Evolutionary conservation across 1,139 yeast genomes (phyloP).

Genomic region (Yamadazyma sp.): DNA sequence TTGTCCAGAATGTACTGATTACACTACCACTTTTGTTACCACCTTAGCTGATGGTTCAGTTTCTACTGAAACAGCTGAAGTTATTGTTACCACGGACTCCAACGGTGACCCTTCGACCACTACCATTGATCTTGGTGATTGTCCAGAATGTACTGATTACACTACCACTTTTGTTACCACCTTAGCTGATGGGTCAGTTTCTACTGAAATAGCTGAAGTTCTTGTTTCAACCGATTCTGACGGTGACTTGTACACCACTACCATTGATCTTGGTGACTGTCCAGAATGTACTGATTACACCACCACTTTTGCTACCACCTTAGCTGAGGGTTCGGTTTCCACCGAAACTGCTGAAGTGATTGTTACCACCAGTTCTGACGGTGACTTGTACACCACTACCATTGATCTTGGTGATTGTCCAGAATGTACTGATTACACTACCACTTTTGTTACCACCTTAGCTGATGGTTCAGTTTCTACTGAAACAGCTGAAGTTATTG

Average conservation of each 20-base stretch:
- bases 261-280: slow-evolving; percentile 11
- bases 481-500: slow-evolving; percentile 10
- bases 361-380: slow-evolving; percentile 11
- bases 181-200: slow-evolving; percentile 5
- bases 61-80: no score
- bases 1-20: slow-evolving; percentile 7
- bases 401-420: slow-evolving; percentile 14
- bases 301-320: slow-evolving; percentile 8
- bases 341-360: slow-evolving; percentile 6
- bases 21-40: no score
- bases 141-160: slow-evolving; percentile 10
- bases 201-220: slow-evolving; percentile 9
- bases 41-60: no score
- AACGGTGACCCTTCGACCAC: background rate
- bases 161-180: slow-evolving; percentile 14
- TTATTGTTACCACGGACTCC: no score
- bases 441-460: slow-evolving; percentile 8
- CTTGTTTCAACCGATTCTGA: slow-evolving; percentile 13
- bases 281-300: slow-evolving; percentile 14
- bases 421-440: slow-evolving; percentile 10
- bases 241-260: slow-evolving; percentile 10
- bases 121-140: slow-evolving; percentile 1
- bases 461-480: slow-evolving; percentile 11
- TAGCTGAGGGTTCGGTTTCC: slow-evolving; percentile 5
- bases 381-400: slow-evolving; percentile 11